A percentile compares a stretch with the other conserved stretches of the same genome.
These are phyloP conservation scores for Erythrobasidium yunnanense DNA, from an alignment of 768 basidiomycete genomes.

Conservation along the genomic window DNA sequence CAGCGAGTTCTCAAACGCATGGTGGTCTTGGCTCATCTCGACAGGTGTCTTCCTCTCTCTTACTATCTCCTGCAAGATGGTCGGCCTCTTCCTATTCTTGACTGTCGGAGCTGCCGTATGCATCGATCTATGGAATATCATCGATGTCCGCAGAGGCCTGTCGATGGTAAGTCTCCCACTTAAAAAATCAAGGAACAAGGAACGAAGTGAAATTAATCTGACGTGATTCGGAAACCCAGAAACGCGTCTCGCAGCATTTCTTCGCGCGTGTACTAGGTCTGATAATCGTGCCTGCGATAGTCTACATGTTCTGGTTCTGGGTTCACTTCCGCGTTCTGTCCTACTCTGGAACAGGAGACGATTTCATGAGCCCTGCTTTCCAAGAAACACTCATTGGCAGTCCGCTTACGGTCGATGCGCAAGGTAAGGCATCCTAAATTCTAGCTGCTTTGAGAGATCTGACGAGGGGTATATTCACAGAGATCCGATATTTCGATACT, in stretches of 20 bases:
- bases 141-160: constrained; percentile 70
- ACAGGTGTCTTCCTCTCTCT: constrained; percentile 92
- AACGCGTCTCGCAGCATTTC: constrained; percentile 83
- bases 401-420: constrained; percentile 78
- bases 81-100: constrained; percentile 80
- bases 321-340: constrained; percentile 81
- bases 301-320: constrained; percentile 94
- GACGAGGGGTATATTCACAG: too few relatives aligned
- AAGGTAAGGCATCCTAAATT: constrained; percentile 56
- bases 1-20: constrained; percentile 75
- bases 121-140: constrained; percentile 85
- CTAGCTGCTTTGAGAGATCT: too few relatives aligned
- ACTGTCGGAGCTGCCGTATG: constrained; percentile 82
- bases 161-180: constrained; percentile 47
- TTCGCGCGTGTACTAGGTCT: constrained; percentile 68
- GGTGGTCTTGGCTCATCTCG: constrained; percentile 88
- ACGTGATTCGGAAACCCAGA: constrained; percentile 45
- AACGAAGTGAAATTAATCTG: too few relatives aligned
- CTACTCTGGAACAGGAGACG: constrained; percentile 81
- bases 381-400: constrained; percentile 90
- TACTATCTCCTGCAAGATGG: constrained; percentile 95
- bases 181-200: neutral
- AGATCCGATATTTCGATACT: constrained; percentile 84
- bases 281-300: constrained; percentile 72
- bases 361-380: constrained; percentile 96